Base-by-base conservation (phyloP, 2,329 filamentous ascomycete species). In the Aureobasidium subglaciale region DNA sequence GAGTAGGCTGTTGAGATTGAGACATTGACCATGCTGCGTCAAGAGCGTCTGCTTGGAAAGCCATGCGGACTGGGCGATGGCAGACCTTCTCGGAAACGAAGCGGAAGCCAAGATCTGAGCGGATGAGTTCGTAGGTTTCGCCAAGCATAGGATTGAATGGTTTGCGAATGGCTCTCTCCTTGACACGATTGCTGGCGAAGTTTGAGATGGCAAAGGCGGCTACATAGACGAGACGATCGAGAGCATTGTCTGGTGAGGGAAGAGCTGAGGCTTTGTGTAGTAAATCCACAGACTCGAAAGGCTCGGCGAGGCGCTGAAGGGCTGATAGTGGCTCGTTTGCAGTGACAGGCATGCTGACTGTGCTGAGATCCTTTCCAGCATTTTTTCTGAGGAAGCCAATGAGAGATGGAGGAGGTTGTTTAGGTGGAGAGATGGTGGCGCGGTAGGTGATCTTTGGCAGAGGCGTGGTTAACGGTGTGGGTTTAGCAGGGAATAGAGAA, bases 131-230 rank as follows among this genome's bases (percentile, higher is more conserved):
- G 69, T 83, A 99, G 0, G 93, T 99, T 73, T 99, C 93, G 46
- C 93, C 93, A 0, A 99, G 82, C 75, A 99, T 86, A 3, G 93
- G 93, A 64, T 96, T 99, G 73, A 97, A 99, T 0, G 93, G 93
- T 68, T 99, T 99, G 61, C 93, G 88, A 58, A 95, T 88, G 3
- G 91, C 86, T 37, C 93, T 87, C 70, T 99, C 93, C 67, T 90
- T 95, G 59, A 90, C 85, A 27, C 93, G 84, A 42, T 81, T 82
- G 64, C 82, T 86, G 57, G 90, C 93, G 63, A 96, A 88, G 59
- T 87, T 83, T 9, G 91, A 95, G 16, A 97, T 77, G 9, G 93
- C 93, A 70, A 97, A 99, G 1, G 92, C 91, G 0, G 90, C 82
- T 50, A 99, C 84, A 67, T 91, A 87, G 53, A 95, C 78, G 10